Evolutionary conservation across 106 monocot genomes (phyloP).

Genomic region (Phalaenopsis equestris): DNA sequence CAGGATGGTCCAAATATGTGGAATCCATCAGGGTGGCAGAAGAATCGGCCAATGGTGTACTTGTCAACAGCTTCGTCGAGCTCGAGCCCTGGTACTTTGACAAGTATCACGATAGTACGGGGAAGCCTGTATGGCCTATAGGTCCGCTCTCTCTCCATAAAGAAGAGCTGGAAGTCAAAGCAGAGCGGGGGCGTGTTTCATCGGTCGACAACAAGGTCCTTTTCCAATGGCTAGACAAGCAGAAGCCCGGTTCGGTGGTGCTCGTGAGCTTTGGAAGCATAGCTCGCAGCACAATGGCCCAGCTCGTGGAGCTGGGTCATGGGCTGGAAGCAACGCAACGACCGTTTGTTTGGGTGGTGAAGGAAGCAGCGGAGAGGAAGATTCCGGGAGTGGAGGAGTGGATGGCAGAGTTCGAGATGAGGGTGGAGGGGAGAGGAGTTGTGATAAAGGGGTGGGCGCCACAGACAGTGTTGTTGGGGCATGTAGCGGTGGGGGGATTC

Average conservation of each 20-base stretch:
- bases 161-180: background rate
- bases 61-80: conserved; percentile 21
- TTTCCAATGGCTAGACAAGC: conserved; percentile 27
- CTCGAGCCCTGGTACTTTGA: conserved; percentile 15
- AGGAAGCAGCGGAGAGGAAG: background rate
- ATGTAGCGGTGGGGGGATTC: conserved; percentile 31
- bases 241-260: conserved; percentile 22
- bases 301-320: conserved; percentile 26
- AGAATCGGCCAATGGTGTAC: conserved; percentile 16
- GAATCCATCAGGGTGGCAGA: background rate
- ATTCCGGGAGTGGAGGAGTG: conserved; percentile 1
- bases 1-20: background rate
- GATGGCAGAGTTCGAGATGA: background rate
- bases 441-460: conserved; percentile 24
- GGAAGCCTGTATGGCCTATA: background rate
- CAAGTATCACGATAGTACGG: background rate
- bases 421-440: conserved; percentile 8
- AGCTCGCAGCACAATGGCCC: conserved; percentile 15
- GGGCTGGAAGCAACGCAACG: conserved; percentile 14
- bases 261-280: conserved; percentile 46
- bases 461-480: conserved; percentile 15
- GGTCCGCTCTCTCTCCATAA: conserved; percentile 13
- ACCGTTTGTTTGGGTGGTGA: conserved; percentile 18
- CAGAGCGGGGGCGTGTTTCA: background rate
- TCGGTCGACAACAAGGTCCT: background rate